Percentiles rank a stretch among this genome's conserved stretches.
phyloP scores from a whole-genome alignment of 345 rosid species.

The Capsella bursapastoris region DNA sequence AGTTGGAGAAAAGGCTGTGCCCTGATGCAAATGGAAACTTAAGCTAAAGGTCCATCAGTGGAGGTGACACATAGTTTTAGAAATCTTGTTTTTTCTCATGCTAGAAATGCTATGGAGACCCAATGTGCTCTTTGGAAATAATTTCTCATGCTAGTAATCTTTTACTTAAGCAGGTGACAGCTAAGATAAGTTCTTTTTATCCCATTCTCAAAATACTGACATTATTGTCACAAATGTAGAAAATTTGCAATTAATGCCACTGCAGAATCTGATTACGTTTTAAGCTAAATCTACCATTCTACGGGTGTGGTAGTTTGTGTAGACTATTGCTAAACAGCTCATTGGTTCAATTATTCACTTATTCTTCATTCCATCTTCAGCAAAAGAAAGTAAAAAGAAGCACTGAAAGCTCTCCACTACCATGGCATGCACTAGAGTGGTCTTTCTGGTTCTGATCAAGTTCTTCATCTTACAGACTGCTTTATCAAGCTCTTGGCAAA shows the following conservation, averaged over 20 bases:
- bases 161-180: slow-evolving; percentile 14
- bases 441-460: slow-evolving; percentile 27
- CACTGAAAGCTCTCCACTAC: slow-evolving; percentile 27
- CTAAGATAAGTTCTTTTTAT: slow-evolving; percentile 17
- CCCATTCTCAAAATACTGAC: slow-evolving; percentile 17
- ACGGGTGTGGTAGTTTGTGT: slow-evolving; percentile 29
- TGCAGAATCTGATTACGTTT: slow-evolving; percentile 27
- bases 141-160: background rate
- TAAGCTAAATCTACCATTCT: slow-evolving; percentile 19
- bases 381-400: background rate
- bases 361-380: slow-evolving; percentile 28
- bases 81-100: slow-evolving; percentile 8
- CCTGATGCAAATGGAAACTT: slow-evolving; percentile 1
- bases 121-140: slow-evolving; percentile 13
- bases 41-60: slow-evolving; percentile 11
- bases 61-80: slow-evolving; percentile 22
- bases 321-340: slow-evolving; percentile 36
- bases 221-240: slow-evolving; percentile 28
- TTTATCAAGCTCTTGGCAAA: slow-evolving; percentile 42
- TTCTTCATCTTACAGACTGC: slow-evolving; percentile 31
- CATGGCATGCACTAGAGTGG: slow-evolving; percentile 9
- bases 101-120: slow-evolving; percentile 20
- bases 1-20: background rate
- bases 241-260: slow-evolving; percentile 25
- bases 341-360: slow-evolving; percentile 11